Conservation (phyloP, 345 rosid species). For the Melaleuca alternifolia region DNA sequence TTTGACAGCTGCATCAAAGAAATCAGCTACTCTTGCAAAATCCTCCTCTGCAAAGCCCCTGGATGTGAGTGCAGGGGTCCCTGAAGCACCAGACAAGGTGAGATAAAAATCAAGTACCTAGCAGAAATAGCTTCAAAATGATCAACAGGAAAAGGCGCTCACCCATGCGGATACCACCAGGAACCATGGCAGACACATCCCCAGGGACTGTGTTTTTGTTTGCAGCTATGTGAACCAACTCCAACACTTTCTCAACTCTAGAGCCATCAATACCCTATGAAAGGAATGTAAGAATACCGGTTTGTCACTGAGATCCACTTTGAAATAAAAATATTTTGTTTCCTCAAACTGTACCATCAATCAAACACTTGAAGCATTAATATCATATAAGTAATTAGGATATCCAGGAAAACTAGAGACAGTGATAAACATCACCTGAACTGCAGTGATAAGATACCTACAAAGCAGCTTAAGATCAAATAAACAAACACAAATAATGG, state of each 20-base stretch:
- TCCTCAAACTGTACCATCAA: not conserved
- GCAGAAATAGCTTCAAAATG: not conserved
- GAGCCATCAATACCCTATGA: slow-evolving; percentile 88
- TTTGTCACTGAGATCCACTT: not conserved
- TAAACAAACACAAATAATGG: not conserved
- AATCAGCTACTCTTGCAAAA: slow-evolving; percentile 82
- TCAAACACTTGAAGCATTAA: not conserved
- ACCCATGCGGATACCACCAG: slow-evolving; percentile 98
- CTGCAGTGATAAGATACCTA: not conserved
- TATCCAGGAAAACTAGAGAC: not conserved
- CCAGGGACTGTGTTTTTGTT: slow-evolving; percentile 96
- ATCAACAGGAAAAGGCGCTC: slow-evolving; percentile 6
- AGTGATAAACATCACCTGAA: not conserved
- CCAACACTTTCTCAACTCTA: slow-evolving; percentile 90
- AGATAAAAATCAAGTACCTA: not conserved
- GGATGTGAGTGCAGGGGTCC: slow-evolving; percentile 96
- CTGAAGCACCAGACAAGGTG: slow-evolving; percentile 25
- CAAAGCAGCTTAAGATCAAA: not conserved
- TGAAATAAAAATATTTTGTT: not conserved
- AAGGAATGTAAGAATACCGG: not conserved
- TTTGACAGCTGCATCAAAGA: slow-evolving; percentile 75
- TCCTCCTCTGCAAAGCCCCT: slow-evolving; percentile 88
- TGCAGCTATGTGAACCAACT: slow-evolving; percentile 85
- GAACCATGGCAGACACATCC: slow-evolving; percentile 99
- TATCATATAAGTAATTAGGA: not conserved